Percentiles rank a stretch among this genome's conserved stretches.
phyloP scores from a whole-genome alignment of 2,329 filamentous ascomycete genomes.

The Nigrograna mackinnonii region DNA sequence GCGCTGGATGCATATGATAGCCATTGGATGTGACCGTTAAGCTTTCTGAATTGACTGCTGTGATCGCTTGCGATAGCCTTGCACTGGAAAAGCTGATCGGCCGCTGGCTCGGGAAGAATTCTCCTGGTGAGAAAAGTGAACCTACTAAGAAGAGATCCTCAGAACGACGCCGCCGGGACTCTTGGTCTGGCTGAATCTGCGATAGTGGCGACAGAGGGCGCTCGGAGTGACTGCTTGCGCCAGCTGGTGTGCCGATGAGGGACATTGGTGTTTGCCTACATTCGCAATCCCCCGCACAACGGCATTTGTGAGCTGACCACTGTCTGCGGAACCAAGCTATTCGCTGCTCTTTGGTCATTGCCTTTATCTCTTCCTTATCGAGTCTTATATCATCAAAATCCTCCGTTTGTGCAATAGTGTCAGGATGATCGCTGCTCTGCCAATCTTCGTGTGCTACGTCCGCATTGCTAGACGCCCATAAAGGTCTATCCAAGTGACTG shows the following conservation, averaged over 20 bases:
- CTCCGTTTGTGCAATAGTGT: too few relatives aligned
- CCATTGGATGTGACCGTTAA: not conserved
- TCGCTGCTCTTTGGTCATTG: constrained; percentile 15
- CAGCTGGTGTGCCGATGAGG: not conserved
- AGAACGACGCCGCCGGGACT: not conserved
- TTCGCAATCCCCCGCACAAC: constrained; percentile 1
- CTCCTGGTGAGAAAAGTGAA: not conserved
- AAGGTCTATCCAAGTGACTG: not conserved
- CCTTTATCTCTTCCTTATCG: constrained; percentile 10
- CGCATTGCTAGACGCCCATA: constrained; percentile 8
- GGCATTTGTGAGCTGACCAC: constrained; percentile 18
- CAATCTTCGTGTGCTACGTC: too few relatives aligned
- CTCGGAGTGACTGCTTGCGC: too few relatives aligned
- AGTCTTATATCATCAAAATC: too few relatives aligned
- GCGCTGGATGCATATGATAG: not conserved
- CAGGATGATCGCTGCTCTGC: too few relatives aligned
- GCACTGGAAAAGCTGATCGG: constrained; percentile 2
- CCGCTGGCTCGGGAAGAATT: not conserved
- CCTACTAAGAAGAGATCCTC: not conserved
- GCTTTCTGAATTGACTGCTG: not conserved
- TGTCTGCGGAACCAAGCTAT: constrained; percentile 18
- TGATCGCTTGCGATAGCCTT: constrained; percentile 3
- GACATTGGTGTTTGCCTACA: constrained; percentile 3
- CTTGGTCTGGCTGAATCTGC: not conserved
- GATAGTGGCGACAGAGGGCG: not conserved